These are phyloP conservation scores for Rhizopus stolonifer DNA, from an alignment of 371 early-diverging fungal genomes.

Conservation along the genomic window DNA sequence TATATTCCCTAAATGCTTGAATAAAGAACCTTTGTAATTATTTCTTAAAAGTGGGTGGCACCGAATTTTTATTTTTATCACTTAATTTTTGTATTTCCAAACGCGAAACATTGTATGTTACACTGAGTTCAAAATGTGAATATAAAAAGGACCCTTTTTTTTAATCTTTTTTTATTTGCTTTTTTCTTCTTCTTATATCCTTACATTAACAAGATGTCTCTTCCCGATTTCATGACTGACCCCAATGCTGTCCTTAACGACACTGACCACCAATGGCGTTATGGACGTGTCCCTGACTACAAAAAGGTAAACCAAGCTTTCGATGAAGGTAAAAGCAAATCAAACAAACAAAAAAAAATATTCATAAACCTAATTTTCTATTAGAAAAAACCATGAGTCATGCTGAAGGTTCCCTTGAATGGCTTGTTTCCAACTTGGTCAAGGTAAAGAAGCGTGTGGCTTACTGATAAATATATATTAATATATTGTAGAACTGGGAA, in stretches of 20 bases:
- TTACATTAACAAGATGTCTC: constrained; percentile 20
- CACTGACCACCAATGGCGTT: constrained; percentile 49
- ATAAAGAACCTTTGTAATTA: no score
- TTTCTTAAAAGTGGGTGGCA: no score
- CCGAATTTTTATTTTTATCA: no score
- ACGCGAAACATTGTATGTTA: no score
- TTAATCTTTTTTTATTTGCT: background rate
- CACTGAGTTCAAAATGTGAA: no score
- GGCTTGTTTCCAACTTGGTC: constrained; percentile 52
- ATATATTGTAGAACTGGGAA: constrained; percentile 50
- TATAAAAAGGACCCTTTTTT: background rate
- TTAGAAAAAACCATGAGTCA: constrained; percentile 43
- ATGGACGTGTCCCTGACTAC: constrained; percentile 50
- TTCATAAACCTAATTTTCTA: background rate
- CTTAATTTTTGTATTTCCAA: no score
- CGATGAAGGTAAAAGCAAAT: constrained; percentile 47
- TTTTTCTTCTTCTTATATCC: background rate
- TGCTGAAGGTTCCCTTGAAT: constrained; percentile 45
- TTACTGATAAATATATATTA: background rate
- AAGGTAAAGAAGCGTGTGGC: constrained; percentile 25
- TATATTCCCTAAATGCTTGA: constrained; percentile 1
- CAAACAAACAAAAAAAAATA: no score
- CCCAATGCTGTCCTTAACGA: constrained; percentile 56
- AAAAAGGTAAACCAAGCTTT: constrained; percentile 47
- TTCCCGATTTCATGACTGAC: constrained; percentile 56